Conservation (phyloP, 495 filamentous ascomycete species). For the Penicillium atrosanguineum region DNA sequence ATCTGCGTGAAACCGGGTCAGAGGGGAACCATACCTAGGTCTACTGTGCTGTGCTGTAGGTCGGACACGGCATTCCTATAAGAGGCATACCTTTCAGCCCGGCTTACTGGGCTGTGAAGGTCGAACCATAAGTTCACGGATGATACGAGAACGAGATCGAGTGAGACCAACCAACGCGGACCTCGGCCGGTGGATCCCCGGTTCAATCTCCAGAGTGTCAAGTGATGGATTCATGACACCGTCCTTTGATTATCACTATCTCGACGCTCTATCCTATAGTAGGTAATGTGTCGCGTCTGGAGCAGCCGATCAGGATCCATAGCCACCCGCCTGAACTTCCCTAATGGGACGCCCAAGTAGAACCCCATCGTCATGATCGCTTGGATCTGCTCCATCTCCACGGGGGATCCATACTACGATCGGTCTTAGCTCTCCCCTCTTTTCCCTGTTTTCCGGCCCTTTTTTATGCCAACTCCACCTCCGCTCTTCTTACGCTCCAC, state of each 20-base stretch:
- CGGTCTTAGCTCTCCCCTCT: constrained; percentile 26
- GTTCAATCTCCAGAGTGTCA: neutral
- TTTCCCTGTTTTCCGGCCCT: constrained; percentile 22
- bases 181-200: neutral
- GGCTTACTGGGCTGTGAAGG: neutral
- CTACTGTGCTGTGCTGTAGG: too few relatives aligned
- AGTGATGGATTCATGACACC: neutral
- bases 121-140: too few relatives aligned
- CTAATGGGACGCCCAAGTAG: neutral
- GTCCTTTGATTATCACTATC: too few relatives aligned
- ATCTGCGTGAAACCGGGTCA: neutral
- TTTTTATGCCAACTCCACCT: constrained; percentile 22
- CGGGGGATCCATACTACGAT: constrained; percentile 27
- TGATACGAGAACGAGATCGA: neutral
- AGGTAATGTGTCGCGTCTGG: neutral
- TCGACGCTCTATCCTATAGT: neutral
- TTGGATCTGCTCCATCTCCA: constrained; percentile 18
- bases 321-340: neutral
- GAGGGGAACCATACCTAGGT: too few relatives aligned
- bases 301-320: neutral
- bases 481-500: neutral
- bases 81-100: too few relatives aligned
- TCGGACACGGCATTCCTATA: too few relatives aligned
- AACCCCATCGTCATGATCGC: constrained; percentile 19
- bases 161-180: neutral